Evolutionary conservation across 2,329 filamentous ascomycete species (phyloP).

Genomic region (Aspergillus clavatus): DNA sequence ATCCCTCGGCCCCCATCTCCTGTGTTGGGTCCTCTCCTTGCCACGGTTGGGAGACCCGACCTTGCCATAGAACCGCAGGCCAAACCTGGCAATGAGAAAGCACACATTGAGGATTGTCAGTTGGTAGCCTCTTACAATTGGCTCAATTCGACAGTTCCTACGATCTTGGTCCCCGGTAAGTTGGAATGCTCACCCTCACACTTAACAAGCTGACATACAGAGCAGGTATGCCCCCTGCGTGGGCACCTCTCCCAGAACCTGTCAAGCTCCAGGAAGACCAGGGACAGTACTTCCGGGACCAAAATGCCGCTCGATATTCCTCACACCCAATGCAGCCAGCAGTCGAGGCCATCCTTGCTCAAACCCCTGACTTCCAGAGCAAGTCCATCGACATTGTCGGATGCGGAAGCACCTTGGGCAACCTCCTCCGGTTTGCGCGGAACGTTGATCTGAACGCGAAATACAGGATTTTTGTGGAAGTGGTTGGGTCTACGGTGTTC

Average conservation of each 20-base stretch:
- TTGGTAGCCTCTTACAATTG: not conserved
- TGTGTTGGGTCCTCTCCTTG: constrained; percentile 2
- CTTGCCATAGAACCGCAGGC: not conserved
- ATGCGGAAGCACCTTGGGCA: constrained; percentile 59
- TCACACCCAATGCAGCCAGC: constrained; percentile 43
- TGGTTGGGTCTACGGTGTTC: constrained; percentile 55
- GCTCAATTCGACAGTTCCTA: not conserved
- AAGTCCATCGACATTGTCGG: constrained; percentile 51
- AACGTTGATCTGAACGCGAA: constrained; percentile 34
- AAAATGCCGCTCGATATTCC: constrained; percentile 31
- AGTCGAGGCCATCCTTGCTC: constrained; percentile 39
- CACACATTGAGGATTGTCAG: not conserved
- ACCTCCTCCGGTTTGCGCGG: constrained; percentile 54
- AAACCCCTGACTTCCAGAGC: constrained; percentile 34
- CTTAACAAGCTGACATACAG: constrained; percentile 33
- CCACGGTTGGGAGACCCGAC: constrained; percentile 1
- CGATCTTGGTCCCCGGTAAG: constrained; percentile 6
- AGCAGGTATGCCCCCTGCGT: constrained; percentile 48
- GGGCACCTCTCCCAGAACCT: constrained; percentile 42
- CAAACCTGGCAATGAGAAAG: constrained; percentile 6
- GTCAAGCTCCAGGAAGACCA: constrained; percentile 40
- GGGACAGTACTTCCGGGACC: constrained; percentile 45
- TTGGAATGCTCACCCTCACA: constrained; percentile 7
- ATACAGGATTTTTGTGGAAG: constrained; percentile 58
- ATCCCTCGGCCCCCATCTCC: not conserved